Evolutionary conservation across 179 eudicot genomes (phyloP), one percentile per base, ranked within the genome.

Genomic region (Spinacia oleracea): DNA sequence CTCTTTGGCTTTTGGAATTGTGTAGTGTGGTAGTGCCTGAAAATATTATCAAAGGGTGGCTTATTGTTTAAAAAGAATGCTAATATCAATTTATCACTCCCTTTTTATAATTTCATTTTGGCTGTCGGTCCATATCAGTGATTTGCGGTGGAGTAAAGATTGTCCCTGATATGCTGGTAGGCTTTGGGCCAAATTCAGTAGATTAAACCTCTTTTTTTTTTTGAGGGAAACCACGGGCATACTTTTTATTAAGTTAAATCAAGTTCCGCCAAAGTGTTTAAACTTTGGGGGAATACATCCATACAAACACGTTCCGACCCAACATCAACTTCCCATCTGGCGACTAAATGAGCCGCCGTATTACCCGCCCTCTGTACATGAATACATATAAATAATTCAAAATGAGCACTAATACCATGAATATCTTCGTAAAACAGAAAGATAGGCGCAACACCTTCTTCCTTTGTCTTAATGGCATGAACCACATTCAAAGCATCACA

Each of bases 101-200:
- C 71, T 74, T 29, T 42, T 25, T 32, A 10, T 43, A 38, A 50
- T 43, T 38, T 38, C 32, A 38, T 70, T 74, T 9, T n/a, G 25
- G 53, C 69, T 74, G 42, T 79, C 58, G 45, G 42, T 63, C 40
- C 38, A 34, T 62, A 16, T 38, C 46, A 60, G 58, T 70, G 32
- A 58, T 71, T 45, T 70, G 69, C 67, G 42, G 42, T 48, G 55
- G 32, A 20, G 55, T 70, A 45, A 46, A 72, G 43, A 21, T 42
- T 43, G 48, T 66, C 68, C 23, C 21, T 27, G 74, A 40, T 66
- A 27, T 29, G 66, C n/a, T 56, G 77, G 46, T 38, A 27, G 50
- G 29, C 29, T 23, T 5, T 21, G 8, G 64, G 40, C 6, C 42
- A n/a, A n/a, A 72, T 20, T 5, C 31, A 8, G 62, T 34, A n/a